Evolutionary conservation across 1,284 basidiomycete species (phyloP).

Genomic region (Porphyrellus sp.): DNA sequence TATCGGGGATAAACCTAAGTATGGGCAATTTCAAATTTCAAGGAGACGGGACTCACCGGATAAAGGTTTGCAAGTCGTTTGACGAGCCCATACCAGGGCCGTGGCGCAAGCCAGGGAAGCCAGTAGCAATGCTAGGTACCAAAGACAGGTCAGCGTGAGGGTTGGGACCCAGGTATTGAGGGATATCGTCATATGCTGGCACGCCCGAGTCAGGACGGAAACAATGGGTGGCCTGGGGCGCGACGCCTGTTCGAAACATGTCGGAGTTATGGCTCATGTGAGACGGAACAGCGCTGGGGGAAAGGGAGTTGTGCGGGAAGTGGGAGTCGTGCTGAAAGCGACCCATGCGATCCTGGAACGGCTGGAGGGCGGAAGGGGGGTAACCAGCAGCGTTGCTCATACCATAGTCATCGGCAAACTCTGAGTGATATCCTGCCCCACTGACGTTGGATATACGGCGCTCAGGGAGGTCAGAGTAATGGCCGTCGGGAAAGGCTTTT

Average conservation of each 20-base stretch:
- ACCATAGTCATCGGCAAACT: conserved; percentile 61
- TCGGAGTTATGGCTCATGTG: conserved; percentile 50
- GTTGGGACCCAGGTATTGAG: conserved; percentile 50
- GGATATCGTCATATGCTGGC: conserved; percentile 54
- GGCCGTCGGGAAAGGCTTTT: conserved; percentile 54
- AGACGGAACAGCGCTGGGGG: conserved; percentile 39
- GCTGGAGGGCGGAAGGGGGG: conserved; percentile 45
- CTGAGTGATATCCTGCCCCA: conserved; percentile 46
- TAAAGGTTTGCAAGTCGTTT: conserved; percentile 74
- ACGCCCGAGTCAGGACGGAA: conserved; percentile 48
- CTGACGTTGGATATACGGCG: conserved; percentile 52
- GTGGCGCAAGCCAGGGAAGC: conserved; percentile 62
- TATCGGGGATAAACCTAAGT: conserved; percentile 32
- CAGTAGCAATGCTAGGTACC: conserved; percentile 59
- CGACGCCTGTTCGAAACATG: conserved; percentile 56
- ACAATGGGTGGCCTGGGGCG: conserved; percentile 63
- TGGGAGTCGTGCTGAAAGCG: conserved; percentile 52
- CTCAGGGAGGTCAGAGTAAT: conserved; percentile 56
- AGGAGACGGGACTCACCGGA: conserved; percentile 50
- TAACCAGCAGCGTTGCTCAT: conserved; percentile 50
- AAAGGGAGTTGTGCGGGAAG: conserved; percentile 42
- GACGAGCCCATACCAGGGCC: conserved; percentile 55
- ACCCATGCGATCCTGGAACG: conserved; percentile 54
- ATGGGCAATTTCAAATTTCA: conserved; percentile 9
- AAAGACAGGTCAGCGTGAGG: conserved; percentile 54